Evolutionary conservation across 306 rosid species (phyloP), one percentile per base, ranked within the genome.

Genomic region (Boehmeria nivea): DNA sequence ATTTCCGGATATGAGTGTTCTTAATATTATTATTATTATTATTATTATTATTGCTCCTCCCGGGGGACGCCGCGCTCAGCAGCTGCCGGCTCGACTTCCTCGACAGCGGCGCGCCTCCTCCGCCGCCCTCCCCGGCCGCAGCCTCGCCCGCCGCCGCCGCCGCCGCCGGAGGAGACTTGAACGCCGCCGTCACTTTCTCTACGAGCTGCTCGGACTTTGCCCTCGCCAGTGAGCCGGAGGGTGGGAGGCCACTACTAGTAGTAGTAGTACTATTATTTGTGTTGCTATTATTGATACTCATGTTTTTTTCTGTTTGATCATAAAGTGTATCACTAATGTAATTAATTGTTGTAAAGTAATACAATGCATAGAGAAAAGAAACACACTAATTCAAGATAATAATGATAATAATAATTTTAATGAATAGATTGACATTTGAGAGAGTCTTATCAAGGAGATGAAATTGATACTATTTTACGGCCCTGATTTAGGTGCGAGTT

Each of bases 1-100:
- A 76, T 81, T 93, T 93, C 74, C 96, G 84, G 26, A 93, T 93
- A 74, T 85, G 99, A 0, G 94, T 51, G 81, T 83, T 84, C 67
- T 31, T n/a, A n/a, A n/a, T n/a, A n/a, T n/a, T n/a, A 33, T 33
- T 33, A 33, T 33, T 33, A 11, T 33, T 33, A 11, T 11, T 33
- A 33, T 33, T 33, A 4, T 11, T 11, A 5, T 33, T 40, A 14
- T 40, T 40, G 45, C 45, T 44, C 1, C 81, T 64, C 3, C 91
- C 89, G 20, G 95, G 95, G 0, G 95, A 87, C 18, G 57, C 52
- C 17, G 44, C 71, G 4, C 65, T 75, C 59, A 28, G 64, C 50
- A 61, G 68, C 76, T 74, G 31, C 55, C 72, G 59, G 56, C 99
- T 87, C n/a, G 99, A 85, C 75, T 81, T 87, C 74, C 89, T 75